phyloP scores from a whole-genome alignment of 345 rosid species.

The Eucalyptus caleyi region DNA sequence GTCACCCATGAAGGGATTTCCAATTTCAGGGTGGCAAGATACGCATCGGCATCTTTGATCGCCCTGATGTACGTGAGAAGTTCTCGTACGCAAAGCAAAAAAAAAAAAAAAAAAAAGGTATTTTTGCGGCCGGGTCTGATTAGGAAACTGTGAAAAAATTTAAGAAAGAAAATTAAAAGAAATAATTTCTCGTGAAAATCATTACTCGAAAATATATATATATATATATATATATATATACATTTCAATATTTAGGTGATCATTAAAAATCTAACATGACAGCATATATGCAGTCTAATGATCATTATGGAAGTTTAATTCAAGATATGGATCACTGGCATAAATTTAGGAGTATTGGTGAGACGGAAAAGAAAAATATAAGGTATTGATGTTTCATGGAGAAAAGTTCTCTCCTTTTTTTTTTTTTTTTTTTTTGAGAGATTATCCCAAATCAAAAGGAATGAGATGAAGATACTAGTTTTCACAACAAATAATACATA shows the following conservation, averaged over 20 bases:
- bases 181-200: not conserved
- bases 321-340: not conserved
- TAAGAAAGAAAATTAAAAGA: not conserved
- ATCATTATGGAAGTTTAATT: too few species aligned
- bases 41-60: not conserved
- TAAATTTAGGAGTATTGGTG: not conserved
- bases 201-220: too few species aligned
- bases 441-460: too few species aligned
- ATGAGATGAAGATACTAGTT: too few species aligned
- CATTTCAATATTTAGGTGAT: too few species aligned
- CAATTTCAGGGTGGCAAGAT: not conserved
- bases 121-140: too few species aligned
- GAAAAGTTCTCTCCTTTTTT: accelerated
- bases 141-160: too few species aligned
- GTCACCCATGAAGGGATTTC: not conserved
- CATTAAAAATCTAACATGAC: too few species aligned
- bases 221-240: accelerated
- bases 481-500: too few species aligned
- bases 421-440: too few species aligned
- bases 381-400: not conserved
- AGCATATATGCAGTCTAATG: too few species aligned
- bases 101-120: too few species aligned
- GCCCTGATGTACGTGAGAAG: not conserved
- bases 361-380: not conserved
- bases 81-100: not conserved